Evolutionary conservation across 139 green algal species (phyloP).

Genomic region (Coelastrella sp.): DNA sequence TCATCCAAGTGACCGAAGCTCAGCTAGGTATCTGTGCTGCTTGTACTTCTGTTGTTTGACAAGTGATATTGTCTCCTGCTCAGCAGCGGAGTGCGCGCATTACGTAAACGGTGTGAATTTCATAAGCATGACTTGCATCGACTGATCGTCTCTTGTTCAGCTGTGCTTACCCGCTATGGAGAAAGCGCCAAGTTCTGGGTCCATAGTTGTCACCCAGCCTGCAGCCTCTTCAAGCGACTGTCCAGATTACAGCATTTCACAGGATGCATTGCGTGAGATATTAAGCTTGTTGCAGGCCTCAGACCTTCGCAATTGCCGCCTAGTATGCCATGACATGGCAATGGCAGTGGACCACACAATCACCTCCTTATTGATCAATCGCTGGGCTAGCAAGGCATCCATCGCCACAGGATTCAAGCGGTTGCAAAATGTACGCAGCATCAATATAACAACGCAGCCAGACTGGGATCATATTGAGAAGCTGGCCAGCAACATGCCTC

Average conservation of each 20-base stretch:
- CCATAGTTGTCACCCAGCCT: too few relatives aligned
- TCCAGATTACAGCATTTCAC: background rate
- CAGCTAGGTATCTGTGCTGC: too few relatives aligned
- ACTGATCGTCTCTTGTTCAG: too few relatives aligned
- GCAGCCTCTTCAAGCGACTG: too few relatives aligned
- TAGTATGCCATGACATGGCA: background rate
- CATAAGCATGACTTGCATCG: too few relatives aligned
- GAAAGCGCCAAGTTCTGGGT: too few relatives aligned
- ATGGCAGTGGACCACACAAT: slow-evolving; percentile 19
- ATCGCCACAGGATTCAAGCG: background rate
- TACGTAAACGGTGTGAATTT: too few relatives aligned
- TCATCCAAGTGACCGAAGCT: too few relatives aligned
- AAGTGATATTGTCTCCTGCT: too few relatives aligned
- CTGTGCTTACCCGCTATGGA: too few relatives aligned
- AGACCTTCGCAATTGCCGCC: background rate
- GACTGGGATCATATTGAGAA: slow-evolving; percentile 31
- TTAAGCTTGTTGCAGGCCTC: background rate
- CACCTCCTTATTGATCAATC: background rate
- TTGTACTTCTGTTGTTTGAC: too few relatives aligned
- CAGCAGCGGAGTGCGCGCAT: too few relatives aligned
- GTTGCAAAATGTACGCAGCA: background rate
- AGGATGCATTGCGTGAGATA: background rate
- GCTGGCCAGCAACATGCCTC: background rate
- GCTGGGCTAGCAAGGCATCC: background rate
- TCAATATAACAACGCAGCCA: background rate